These are phyloP conservation scores for Phytophthora sojae DNA, from an alignment of 352 stramenopile genomes.

Conservation along the genomic window DNA sequence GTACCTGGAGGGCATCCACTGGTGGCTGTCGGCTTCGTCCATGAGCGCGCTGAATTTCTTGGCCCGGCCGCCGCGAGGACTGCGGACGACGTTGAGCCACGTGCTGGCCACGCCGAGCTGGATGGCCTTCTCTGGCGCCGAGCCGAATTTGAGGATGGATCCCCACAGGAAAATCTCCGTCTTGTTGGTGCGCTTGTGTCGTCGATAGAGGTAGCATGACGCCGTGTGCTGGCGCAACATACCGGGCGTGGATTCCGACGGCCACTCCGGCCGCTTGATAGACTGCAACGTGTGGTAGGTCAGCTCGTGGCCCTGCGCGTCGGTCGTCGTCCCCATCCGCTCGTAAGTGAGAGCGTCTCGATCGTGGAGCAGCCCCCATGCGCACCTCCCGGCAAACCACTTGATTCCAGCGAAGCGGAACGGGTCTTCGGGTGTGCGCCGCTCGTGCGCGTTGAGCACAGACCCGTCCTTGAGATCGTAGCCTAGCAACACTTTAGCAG, in stretches of 20 bases:
- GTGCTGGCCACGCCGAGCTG: slow-evolving; percentile 44
- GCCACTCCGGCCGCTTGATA: slow-evolving; percentile 54
- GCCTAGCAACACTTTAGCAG: slow-evolving; percentile 43
- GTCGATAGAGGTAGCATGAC: slow-evolving; percentile 52
- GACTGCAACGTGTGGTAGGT: slow-evolving; percentile 58
- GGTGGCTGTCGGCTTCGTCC: slow-evolving; percentile 35
- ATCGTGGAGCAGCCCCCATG: slow-evolving; percentile 44
- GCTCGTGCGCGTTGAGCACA: slow-evolving; percentile 43
- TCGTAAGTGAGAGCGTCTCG: slow-evolving; percentile 59
- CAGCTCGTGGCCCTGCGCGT: slow-evolving; percentile 44
- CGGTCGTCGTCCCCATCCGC: slow-evolving; percentile 40
- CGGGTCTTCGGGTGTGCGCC: slow-evolving; percentile 36
- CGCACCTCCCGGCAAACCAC: slow-evolving; percentile 44
- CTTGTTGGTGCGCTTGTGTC: slow-evolving; percentile 27
- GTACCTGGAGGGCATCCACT: slow-evolving; percentile 39
- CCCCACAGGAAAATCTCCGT: slow-evolving; percentile 52
- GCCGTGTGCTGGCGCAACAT: slow-evolving; percentile 45
- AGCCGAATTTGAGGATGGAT: slow-evolving; percentile 44
- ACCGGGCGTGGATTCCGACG: slow-evolving; percentile 40
- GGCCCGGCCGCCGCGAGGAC: slow-evolving; percentile 28
- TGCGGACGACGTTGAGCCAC: slow-evolving; percentile 44
- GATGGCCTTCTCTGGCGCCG: slow-evolving; percentile 37
- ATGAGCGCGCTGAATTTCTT: slow-evolving; percentile 43
- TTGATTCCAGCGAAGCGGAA: slow-evolving; percentile 61
- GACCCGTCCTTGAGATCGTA: slow-evolving; percentile 43